Evolutionary conservation across 345 rosid species (phyloP).

Genomic region (Bruguiera sexangula): DNA sequence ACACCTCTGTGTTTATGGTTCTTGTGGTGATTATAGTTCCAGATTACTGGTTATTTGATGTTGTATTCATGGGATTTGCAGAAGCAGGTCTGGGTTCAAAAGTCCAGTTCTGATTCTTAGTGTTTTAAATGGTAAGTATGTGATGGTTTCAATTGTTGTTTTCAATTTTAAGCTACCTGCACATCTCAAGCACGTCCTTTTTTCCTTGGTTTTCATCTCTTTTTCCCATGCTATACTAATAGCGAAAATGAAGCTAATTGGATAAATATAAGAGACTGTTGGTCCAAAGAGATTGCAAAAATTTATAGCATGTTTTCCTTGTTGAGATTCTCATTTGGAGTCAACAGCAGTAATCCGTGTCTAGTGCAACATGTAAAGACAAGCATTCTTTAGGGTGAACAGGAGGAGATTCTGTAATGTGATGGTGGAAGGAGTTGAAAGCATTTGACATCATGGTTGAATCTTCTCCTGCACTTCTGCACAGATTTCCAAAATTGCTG

Average conservation of each 20-base stretch:
- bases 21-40: no score
- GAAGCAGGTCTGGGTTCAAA: slow-evolving; percentile 90
- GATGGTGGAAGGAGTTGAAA: no score
- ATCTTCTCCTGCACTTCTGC: background rate
- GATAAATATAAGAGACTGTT: background rate
- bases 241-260: background rate
- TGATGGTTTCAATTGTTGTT: background rate
- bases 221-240: background rate
- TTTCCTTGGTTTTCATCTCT: background rate
- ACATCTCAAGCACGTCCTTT: background rate
- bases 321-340: no score
- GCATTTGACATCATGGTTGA: slow-evolving; percentile 1
- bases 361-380: no score
- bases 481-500: background rate
- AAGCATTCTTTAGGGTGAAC: no score
- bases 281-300: background rate
- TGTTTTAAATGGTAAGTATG: slow-evolving; percentile 5
- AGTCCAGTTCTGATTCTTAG: slow-evolving; percentile 61
- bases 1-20: background rate
- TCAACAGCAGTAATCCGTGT: no score
- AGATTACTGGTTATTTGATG: background rate
- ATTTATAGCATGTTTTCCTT: no score
- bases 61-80: slow-evolving; percentile 33
- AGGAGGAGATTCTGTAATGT: no score
- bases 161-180: background rate